These are phyloP conservation scores for Leptodermis oblonga DNA, from an alignment of 257 asterid genomes.

Conservation along the genomic window DNA sequence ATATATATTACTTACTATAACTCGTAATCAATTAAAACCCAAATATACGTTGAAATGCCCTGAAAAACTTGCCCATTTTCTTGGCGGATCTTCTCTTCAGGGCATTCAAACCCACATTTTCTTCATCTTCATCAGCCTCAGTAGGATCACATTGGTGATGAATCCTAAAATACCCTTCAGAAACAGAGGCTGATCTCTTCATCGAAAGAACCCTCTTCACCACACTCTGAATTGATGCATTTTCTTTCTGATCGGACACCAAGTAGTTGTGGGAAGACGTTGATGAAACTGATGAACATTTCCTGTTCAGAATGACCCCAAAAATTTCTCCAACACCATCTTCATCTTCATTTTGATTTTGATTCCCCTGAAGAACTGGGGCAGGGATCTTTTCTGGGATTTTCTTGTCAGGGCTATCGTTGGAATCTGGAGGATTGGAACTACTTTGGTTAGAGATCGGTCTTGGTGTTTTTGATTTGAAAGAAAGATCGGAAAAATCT, in stretches of 20 bases:
- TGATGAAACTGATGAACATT: conserved; percentile 20
- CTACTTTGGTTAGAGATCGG: not conserved
- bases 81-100: conserved; percentile 11
- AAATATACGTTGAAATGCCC: conserved; percentile 27
- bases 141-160: conserved; percentile 24
- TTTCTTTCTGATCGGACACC: conserved; percentile 22
- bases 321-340: conserved; percentile 31
- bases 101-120: not conserved
- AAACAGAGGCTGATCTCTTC: conserved; percentile 32
- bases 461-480: conserved; percentile 8
- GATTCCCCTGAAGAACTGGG: conserved; percentile 5
- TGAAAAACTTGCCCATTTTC: conserved; percentile 26
- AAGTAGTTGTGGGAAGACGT: not conserved
- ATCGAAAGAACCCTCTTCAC: conserved; percentile 21
- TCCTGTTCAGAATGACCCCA: conserved; percentile 35
- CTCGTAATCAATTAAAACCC: conserved; percentile 18
- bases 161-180: conserved; percentile 36
- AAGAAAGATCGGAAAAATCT: conserved; percentile 24
- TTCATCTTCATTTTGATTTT: no score
- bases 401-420: not conserved
- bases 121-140: conserved; percentile 5
- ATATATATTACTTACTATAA: not conserved
- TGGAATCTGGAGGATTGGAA: conserved; percentile 2
- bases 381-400: not conserved
- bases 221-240: conserved; percentile 6